phyloP scores from a whole-genome alignment of 495 filamentous ascomycete genomes.

The Trichoderma orchidacearum region DNA sequence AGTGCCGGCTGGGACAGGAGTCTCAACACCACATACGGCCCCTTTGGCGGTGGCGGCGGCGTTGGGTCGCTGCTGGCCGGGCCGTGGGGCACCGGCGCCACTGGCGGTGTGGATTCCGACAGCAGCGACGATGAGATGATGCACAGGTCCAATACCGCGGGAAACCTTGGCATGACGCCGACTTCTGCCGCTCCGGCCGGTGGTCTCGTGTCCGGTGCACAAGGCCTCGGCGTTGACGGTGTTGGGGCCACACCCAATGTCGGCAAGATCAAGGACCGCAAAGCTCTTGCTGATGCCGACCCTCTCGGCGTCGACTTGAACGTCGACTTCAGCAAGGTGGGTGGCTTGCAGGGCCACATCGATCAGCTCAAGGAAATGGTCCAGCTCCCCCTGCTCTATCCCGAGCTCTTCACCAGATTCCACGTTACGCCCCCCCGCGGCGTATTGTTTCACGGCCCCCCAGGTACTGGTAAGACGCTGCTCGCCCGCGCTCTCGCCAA shows the following conservation, averaged over 20 bases:
- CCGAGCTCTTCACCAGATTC: constrained; percentile 85
- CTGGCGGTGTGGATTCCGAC: constrained; percentile 77
- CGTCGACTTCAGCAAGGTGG: constrained; percentile 86
- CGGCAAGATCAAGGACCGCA: constrained; percentile 72
- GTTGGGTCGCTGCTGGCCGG: constrained; percentile 59
- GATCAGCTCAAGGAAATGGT: constrained; percentile 98
- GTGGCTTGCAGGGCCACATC: constrained; percentile 82
- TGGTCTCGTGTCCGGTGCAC: constrained; percentile 39
- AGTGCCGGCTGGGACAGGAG: constrained; percentile 51
- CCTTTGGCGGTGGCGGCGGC: constrained; percentile 76
- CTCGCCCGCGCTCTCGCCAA: constrained; percentile 84
- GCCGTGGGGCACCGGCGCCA: constrained; percentile 61
- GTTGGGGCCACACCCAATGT: constrained; percentile 73
- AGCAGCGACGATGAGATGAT: constrained; percentile 87
- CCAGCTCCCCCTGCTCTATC: constrained; percentile 80
- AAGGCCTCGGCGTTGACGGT: constrained; percentile 38
- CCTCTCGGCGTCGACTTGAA: constrained; percentile 82
- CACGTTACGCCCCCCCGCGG: constrained; percentile 86
- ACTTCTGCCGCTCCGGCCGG: constrained; percentile 42
- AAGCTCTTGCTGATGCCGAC: constrained; percentile 76
- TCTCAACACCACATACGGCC: constrained; percentile 75
- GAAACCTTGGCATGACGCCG: constrained; percentile 62
- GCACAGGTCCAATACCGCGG: constrained; percentile 43
- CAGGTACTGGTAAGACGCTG: constrained; percentile 93
- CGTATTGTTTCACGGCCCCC: constrained; percentile 92